Evolutionary conservation across 257 asterid species (phyloP).

Genomic region (Solanum ahanhuiri): DNA sequence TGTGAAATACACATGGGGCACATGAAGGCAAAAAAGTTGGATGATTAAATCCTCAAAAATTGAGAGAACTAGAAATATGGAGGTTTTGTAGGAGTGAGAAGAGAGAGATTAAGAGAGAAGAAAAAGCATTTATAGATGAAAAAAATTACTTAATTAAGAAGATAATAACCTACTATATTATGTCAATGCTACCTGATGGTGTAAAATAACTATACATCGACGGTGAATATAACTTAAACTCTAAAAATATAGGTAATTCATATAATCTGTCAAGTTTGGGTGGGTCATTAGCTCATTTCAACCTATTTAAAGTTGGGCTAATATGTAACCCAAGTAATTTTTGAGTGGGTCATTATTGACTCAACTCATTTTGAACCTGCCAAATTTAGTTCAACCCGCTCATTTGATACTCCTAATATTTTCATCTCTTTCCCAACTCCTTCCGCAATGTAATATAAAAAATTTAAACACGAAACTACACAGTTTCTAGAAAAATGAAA

Average conservation of each 20-base stretch:
- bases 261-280: neutral
- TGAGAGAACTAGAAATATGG: neutral
- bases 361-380: neutral
- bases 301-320: neutral
- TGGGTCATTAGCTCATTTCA: neutral
- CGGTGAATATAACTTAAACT: neutral
- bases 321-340: neutral
- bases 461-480: too few relatives aligned
- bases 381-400: neutral
- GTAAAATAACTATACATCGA: neutral
- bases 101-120: neutral
- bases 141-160: too few relatives aligned
- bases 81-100: too few relatives aligned
- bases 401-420: too few relatives aligned
- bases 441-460: too few relatives aligned
- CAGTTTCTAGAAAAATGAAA: too few relatives aligned
- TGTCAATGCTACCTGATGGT: neutral
- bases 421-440: neutral
- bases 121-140: too few relatives aligned
- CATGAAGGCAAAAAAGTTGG: neutral
- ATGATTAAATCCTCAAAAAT: too few relatives aligned
- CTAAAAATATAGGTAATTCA: neutral
- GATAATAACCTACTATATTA: too few relatives aligned
- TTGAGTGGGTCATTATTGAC: neutral
- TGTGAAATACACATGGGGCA: too few relatives aligned